phyloP scores from a whole-genome alignment of 2,329 filamentous ascomycete species.

The Penicillium sp. region DNA sequence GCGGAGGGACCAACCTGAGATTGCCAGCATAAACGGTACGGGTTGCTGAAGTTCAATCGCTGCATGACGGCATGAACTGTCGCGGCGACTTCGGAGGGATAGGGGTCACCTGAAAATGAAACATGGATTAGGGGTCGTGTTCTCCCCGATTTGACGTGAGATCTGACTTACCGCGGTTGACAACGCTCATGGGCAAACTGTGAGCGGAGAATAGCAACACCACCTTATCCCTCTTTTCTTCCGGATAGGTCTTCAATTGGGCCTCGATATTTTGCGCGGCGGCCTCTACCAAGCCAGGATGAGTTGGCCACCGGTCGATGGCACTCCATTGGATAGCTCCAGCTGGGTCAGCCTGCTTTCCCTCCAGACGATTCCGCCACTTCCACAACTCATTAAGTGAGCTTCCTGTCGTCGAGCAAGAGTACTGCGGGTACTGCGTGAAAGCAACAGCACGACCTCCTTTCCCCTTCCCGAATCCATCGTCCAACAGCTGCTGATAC shows the following conservation, averaged over 20 bases:
- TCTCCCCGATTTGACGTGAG: not conserved
- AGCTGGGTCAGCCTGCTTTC: slow-evolving; percentile 58
- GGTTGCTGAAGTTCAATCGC: slow-evolving; percentile 78
- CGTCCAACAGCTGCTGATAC: slow-evolving; percentile 74
- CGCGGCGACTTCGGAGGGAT: slow-evolving; percentile 90
- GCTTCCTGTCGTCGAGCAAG: slow-evolving; percentile 93
- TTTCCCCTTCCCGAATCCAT: slow-evolving; percentile 84
- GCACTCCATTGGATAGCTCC: slow-evolving; percentile 92
- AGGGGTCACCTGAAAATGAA: slow-evolving; percentile 67
- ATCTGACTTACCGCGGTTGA: slow-evolving; percentile 67
- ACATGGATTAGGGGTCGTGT: not conserved
- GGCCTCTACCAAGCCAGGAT: slow-evolving; percentile 81
- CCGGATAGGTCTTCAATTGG: slow-evolving; percentile 76
- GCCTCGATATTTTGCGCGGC: slow-evolving; percentile 90
- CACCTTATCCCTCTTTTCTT: slow-evolving; percentile 71
- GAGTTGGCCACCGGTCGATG: slow-evolving; percentile 95
- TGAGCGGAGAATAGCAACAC: slow-evolving; percentile 92
- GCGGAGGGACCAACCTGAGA: slow-evolving; percentile 93
- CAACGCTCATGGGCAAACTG: slow-evolving; percentile 93
- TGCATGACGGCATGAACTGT: slow-evolving; percentile 98
- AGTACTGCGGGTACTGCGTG: slow-evolving; percentile 97
- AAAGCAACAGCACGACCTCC: slow-evolving; percentile 95
- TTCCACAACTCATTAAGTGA: slow-evolving; percentile 98
- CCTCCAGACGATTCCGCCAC: slow-evolving; percentile 81
- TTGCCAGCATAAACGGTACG: slow-evolving; percentile 94